Conservation (phyloP, 306 rosid species). For the Alnus rubra region DNA sequence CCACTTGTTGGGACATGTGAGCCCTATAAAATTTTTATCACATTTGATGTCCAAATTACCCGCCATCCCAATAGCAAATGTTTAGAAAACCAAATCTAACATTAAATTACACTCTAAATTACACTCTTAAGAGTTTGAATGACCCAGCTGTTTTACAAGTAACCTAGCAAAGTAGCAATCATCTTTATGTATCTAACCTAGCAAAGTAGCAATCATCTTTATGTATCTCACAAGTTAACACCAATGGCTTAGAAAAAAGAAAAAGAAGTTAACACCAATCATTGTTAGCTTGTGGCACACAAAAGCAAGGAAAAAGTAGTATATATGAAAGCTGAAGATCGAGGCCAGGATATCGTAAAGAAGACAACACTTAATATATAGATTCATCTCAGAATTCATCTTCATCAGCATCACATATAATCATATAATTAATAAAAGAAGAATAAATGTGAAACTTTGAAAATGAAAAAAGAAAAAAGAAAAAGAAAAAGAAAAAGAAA, state of each 20-base stretch:
- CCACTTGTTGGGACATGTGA: too few relatives aligned
- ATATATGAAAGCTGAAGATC: neutral
- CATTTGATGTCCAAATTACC: too few relatives aligned
- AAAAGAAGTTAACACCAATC: slow-evolving; percentile 9
- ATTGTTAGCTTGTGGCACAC: slow-evolving; percentile 31
- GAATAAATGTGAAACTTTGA: neutral
- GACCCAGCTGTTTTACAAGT: slow-evolving; percentile 4
- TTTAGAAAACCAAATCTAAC: neutral
- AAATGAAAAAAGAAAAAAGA: neutral
- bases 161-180: neutral
- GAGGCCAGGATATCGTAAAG: slow-evolving; percentile 10
- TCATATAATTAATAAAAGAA: neutral
- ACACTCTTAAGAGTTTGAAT: neutral
- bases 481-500: neutral
- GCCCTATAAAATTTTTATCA: too few relatives aligned
- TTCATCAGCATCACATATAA: neutral
- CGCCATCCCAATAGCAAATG: too few relatives aligned
- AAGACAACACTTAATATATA: neutral
- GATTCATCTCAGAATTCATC: neutral
- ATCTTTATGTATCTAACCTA: slow-evolving; percentile 27
- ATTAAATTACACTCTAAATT: neutral
- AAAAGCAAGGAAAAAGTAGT: slow-evolving; percentile 19
- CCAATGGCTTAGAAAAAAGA: too few relatives aligned
- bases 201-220: slow-evolving; percentile 22
- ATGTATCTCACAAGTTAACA: slow-evolving; percentile 16